These are phyloP conservation scores for Vitis hybrid DNA, from an alignment of 177 flowering plant genomes.

Conservation along the genomic window DNA sequence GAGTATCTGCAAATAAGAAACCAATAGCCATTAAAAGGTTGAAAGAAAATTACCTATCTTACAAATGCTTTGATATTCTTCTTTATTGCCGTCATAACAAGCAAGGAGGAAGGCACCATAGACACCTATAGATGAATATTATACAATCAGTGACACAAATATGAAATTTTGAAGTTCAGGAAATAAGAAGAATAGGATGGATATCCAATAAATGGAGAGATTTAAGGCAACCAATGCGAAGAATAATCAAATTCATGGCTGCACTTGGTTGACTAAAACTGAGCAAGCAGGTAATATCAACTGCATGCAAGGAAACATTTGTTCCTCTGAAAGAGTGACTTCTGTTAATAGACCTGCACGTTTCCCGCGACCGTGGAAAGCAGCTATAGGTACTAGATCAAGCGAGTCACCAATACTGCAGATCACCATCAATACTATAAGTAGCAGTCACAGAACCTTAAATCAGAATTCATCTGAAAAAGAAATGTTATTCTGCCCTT, in stretches of 20 bases:
- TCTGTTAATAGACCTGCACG: conserved; percentile 63
- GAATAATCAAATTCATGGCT: too few species aligned
- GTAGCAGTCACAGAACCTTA: not conserved
- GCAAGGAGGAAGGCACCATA: conserved; percentile 99
- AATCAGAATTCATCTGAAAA: not conserved
- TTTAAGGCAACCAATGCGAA: too few species aligned
- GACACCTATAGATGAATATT: conserved; percentile 50
- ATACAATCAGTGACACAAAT: not conserved
- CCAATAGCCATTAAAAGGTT: not conserved
- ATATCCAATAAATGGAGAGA: too few species aligned
- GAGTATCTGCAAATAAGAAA: not conserved
- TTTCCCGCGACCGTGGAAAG: conserved; percentile 97
- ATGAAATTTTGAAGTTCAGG: too few species aligned
- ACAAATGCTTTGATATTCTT: conserved; percentile 95
- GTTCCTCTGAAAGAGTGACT: not conserved
- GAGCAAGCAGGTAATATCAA: not conserved
- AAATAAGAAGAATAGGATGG: too few species aligned
- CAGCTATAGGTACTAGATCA: conserved; percentile 96
- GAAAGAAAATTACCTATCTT: conserved; percentile 70
- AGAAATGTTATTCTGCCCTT: conserved; percentile 5
- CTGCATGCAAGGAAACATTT: not conserved
- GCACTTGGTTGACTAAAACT: too few species aligned
- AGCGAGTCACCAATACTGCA: conserved; percentile 92
- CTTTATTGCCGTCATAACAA: conserved; percentile 82
- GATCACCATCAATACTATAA: conserved; percentile 4